phyloP scores from a whole-genome alignment of 441 rosid species.

The Erodium chrysanthum region DNA sequence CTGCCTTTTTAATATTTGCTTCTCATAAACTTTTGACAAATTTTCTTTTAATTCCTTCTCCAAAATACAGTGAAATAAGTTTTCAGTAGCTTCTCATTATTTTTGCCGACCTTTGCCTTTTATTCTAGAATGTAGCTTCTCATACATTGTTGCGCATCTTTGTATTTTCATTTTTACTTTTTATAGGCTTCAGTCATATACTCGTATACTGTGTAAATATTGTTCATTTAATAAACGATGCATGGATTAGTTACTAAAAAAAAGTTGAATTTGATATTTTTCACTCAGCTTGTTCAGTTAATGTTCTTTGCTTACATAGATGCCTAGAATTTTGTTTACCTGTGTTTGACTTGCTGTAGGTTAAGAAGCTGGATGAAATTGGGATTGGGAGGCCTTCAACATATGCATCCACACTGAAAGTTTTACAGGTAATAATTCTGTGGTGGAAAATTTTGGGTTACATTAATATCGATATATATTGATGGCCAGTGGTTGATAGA shows the following conservation, averaged over 20 bases:
- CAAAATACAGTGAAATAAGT: too few relatives aligned
- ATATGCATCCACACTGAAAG: conserved; percentile 79
- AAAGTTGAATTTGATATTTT: neutral
- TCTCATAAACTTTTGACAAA: too few relatives aligned
- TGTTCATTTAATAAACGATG: neutral
- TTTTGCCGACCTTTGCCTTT: too few relatives aligned
- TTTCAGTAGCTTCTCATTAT: too few relatives aligned
- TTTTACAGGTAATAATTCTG: conserved; percentile 55
- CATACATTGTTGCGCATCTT: neutral
- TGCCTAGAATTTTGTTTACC: conserved; percentile 13
- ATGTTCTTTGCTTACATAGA: neutral
- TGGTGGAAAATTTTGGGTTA: conserved; percentile 8
- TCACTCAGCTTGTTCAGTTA: neutral
- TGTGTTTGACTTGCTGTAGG: conserved; percentile 38
- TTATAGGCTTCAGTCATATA: neutral
- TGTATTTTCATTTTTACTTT: neutral
- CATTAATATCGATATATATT: conserved; percentile 3
- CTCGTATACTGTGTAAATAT: neutral
- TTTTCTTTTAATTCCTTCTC: too few relatives aligned
- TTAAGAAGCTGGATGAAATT: conserved; percentile 93
- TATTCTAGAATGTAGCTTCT: neutral
- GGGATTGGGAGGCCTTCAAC: conserved; percentile 99
- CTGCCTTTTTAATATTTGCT: too few relatives aligned
- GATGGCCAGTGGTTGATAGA: neutral
- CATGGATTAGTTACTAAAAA: neutral